Conservation (phyloP, 2,329 filamentous ascomycete species). For the Colletotrichum sp. region DNA sequence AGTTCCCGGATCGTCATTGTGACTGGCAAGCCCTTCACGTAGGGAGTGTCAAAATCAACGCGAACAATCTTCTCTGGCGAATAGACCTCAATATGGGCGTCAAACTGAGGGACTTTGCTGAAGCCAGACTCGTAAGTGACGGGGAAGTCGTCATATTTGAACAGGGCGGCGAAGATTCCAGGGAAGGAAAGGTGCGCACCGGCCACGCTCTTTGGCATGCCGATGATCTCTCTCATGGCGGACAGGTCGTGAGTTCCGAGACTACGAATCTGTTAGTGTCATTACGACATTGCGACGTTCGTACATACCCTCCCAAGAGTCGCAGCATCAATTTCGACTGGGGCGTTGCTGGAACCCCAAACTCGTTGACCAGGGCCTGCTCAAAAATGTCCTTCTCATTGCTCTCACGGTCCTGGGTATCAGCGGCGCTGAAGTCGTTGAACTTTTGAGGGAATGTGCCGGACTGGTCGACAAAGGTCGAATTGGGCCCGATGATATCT, state of each 20-base stretch:
- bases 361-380: constrained; percentile 34
- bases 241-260: constrained; percentile 58
- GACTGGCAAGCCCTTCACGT: constrained; percentile 59
- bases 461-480: constrained; percentile 50
- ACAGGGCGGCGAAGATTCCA: constrained; percentile 42
- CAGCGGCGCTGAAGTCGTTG: constrained; percentile 39
- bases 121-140: constrained; percentile 64
- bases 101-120: constrained; percentile 56
- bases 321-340: constrained; percentile 29
- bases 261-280: background rate
- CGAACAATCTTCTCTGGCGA: constrained; percentile 56
- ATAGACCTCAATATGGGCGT: constrained; percentile 59
- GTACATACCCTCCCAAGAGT: constrained; percentile 26
- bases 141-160: constrained; percentile 51
- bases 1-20: constrained; percentile 52
- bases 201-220: constrained; percentile 40
- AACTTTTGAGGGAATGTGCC: constrained; percentile 51
- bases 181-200: constrained; percentile 39
- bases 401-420: constrained; percentile 24
- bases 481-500: constrained; percentile 56
- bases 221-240: constrained; percentile 55
- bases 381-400: constrained; percentile 29
- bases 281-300: background rate
- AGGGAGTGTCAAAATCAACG: constrained; percentile 62
- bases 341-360: constrained; percentile 32